Evolutionary conservation across 2,329 filamentous ascomycete species (phyloP), one percentile per base, ranked within the genome.

Genomic region (Ceratocystis diversiconidia): DNA sequence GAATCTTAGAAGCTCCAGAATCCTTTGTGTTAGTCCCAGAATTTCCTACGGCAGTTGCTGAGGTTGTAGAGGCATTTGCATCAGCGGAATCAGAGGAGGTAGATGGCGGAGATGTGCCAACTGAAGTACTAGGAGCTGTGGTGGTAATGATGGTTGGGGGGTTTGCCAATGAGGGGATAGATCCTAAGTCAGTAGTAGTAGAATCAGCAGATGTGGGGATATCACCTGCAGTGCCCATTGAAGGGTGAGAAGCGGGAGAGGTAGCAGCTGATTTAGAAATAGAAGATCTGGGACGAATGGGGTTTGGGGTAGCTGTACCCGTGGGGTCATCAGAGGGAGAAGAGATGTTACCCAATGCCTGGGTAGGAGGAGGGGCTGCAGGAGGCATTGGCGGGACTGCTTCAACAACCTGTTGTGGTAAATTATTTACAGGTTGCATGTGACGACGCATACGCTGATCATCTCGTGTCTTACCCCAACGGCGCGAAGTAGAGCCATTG

Each of bases 181-280:
- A 25, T 19, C 19, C 50, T 25, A 15, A 10, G 2, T 22, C 7
- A 25, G 89, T 86, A 0, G 50, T 7, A 5, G 50, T 15, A 15
- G 50, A 10, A 25, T 19, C 50, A 22, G 25, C 5, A 25, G 50
- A 55, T 5, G 50, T 17, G n/a, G 50, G 22, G 22, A 55, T 55
- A 25, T 5, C 22, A 5, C 10, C 19, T 25, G 7, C 22, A 17
- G 25, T 22, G 19, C 12, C 10, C 50, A 15, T 30, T 8, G 22
- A 55, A 25, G 50, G 25, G 25, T 25, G 19, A 25, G 19, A 25
- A 25, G 12, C 12, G 5, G 50, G 50, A 22, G 50, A 10, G 6
- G 25, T 55, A 12, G 50, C 50, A 6, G 50, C 22, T 5, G 50
- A 10, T 25, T 55, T 55, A 25, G 50, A 55, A 15, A 55, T 5